Evolutionary conservation across 352 stramenopile genomes (phyloP).

Genomic region (Phytopythium mirpurense): DNA sequence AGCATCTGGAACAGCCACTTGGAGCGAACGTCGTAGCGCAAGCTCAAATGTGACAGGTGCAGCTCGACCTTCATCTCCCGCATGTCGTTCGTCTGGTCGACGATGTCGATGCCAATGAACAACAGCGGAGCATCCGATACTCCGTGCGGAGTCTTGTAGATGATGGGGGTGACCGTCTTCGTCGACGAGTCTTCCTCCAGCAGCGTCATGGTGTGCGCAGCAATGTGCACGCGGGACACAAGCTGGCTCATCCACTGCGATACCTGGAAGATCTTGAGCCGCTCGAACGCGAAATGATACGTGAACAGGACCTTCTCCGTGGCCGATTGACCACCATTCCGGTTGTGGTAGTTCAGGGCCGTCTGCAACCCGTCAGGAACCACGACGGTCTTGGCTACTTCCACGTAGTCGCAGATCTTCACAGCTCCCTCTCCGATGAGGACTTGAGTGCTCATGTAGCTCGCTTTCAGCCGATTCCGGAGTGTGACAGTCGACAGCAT

Average conservation of each 20-base stretch:
- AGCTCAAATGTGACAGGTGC: slow-evolving; percentile 79
- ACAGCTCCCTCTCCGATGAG: slow-evolving; percentile 54
- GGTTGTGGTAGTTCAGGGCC: not conserved
- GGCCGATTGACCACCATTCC: not conserved
- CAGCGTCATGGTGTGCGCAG: slow-evolving; percentile 65
- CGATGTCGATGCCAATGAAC: slow-evolving; percentile 76
- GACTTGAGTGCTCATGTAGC: slow-evolving; percentile 74
- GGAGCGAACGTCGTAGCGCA: slow-evolving; percentile 76
- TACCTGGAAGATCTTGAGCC: slow-evolving; percentile 78
- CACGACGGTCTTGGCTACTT: slow-evolving; percentile 6
- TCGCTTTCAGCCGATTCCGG: slow-evolving; percentile 54
- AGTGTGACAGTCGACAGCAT: slow-evolving; percentile 46
- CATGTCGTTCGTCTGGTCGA: slow-evolving; percentile 84
- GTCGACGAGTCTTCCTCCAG: slow-evolving; percentile 56
- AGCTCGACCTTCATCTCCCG: slow-evolving; percentile 84
- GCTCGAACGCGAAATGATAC: slow-evolving; percentile 76
- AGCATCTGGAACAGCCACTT: slow-evolving; percentile 79
- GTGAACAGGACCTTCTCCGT: slow-evolving; percentile 35
- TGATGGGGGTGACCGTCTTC: slow-evolving; percentile 46
- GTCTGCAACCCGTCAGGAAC: not conserved
- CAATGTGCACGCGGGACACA: slow-evolving; percentile 67
- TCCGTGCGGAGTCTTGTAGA: slow-evolving; percentile 81
- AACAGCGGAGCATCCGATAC: slow-evolving; percentile 67
- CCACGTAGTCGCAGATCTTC: slow-evolving; percentile 49
- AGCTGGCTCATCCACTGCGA: slow-evolving; percentile 86